phyloP scores from a whole-genome alignment of 2,329 filamentous ascomycete genomes.

The Diaporthe ilicicola region DNA sequence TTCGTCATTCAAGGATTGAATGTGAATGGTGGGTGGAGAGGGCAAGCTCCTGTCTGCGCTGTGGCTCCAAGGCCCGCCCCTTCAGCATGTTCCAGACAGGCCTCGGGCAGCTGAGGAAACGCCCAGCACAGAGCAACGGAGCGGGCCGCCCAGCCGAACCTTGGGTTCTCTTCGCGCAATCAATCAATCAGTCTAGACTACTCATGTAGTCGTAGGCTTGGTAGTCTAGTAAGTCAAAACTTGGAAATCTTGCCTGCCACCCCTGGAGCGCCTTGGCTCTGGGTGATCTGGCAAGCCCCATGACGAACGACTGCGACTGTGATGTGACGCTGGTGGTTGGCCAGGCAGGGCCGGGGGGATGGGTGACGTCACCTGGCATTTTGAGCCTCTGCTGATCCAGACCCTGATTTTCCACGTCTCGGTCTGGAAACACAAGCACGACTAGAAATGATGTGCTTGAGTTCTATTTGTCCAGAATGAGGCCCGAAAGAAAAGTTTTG shows the following conservation, averaged over 20 bases:
- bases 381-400: background rate
- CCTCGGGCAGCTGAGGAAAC: background rate
- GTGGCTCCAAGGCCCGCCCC: background rate
- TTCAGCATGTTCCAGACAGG: background rate
- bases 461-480: too few relatives aligned
- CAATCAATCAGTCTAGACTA: background rate
- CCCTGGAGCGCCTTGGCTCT: background rate
- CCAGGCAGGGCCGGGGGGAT: background rate
- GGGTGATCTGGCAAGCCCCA: background rate
- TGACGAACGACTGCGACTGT: constrained; percentile 22
- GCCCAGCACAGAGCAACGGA: background rate
- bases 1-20: background rate
- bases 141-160: constrained; percentile 9
- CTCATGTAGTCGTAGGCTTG: background rate
- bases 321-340: background rate
- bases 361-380: constrained; percentile 27
- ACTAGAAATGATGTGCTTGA: too few relatives aligned
- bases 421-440: too few relatives aligned
- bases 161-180: background rate
- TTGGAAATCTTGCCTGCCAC: constrained; percentile 13
- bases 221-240: background rate
- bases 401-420: background rate
- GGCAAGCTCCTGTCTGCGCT: background rate
- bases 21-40: background rate
- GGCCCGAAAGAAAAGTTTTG: too few relatives aligned